phyloP scores from a whole-genome alignment of 345 rosid species.

The Lenwebbia sp. region DNA sequence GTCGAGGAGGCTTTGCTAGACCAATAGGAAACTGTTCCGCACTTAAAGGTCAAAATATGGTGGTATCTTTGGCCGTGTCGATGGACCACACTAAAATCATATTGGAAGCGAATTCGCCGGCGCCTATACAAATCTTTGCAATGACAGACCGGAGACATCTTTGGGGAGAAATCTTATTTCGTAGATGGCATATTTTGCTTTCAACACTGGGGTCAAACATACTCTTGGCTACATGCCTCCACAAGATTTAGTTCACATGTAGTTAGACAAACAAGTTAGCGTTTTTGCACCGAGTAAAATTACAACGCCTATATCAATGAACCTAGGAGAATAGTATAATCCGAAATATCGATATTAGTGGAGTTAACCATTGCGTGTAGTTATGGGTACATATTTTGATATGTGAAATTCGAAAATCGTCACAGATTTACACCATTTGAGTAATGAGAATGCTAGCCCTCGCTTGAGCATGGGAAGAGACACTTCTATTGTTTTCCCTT shows the following conservation, averaged over 20 bases:
- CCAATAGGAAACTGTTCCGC: background rate
- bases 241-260: background rate
- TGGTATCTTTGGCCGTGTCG: background rate
- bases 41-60: background rate
- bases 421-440: background rate
- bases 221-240: background rate
- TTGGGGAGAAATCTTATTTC: background rate
- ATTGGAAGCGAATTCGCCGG: background rate
- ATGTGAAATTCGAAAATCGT: background rate
- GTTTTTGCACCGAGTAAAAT: background rate
- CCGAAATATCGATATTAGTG: background rate
- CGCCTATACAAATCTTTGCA: background rate
- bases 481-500: background rate
- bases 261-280: background rate
- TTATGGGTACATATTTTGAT: background rate
- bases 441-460: background rate
- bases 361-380: background rate
- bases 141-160: background rate
- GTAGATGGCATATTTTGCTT: background rate
- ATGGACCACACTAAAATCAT: background rate
- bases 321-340: background rate
- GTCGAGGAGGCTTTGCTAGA: background rate
- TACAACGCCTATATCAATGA: too few species aligned
- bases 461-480: background rate
- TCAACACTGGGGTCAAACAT: background rate